These are phyloP conservation scores for Paragyromitra xinjiangensis DNA, from an alignment of 495 filamentous ascomycete genomes.

Conservation along the genomic window DNA sequence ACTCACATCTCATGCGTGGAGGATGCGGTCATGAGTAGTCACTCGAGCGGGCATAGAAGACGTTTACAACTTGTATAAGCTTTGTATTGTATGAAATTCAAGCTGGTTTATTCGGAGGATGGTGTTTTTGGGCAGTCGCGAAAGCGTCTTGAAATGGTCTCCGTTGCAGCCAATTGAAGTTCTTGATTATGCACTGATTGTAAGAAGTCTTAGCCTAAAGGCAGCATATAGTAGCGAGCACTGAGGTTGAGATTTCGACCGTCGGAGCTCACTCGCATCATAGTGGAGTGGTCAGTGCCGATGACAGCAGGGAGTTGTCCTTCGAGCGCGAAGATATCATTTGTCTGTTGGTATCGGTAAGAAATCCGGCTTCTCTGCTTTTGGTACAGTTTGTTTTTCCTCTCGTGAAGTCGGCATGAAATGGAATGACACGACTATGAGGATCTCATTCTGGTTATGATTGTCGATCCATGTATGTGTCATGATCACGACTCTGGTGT, in stretches of 20 bases:
- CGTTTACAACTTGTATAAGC: neutral
- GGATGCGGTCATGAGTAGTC: constrained; percentile 24
- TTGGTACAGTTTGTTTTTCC: neutral
- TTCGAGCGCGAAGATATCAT: neutral
- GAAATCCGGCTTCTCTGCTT: neutral
- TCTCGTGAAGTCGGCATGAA: neutral
- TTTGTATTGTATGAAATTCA: neutral
- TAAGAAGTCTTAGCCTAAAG: neutral
- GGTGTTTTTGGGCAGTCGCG: neutral
- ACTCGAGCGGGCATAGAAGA: constrained; percentile 12
- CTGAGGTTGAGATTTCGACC: neutral
- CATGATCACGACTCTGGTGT: neutral
- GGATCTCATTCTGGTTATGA: neutral
- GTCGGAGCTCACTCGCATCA: neutral
- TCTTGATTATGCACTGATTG: neutral
- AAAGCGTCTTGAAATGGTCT: neutral
- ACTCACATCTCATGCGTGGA: constrained; percentile 32
- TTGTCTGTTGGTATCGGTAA: neutral
- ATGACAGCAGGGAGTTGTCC: neutral
- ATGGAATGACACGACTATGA: neutral
- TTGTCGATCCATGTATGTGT: neutral
- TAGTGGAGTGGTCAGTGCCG: neutral
- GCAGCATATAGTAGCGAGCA: neutral
- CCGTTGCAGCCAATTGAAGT: neutral
- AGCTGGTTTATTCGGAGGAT: neutral